Evolutionary conservation across 2,329 filamentous ascomycete genomes (phyloP).

Genomic region (Plectosphaerella sp.): DNA sequence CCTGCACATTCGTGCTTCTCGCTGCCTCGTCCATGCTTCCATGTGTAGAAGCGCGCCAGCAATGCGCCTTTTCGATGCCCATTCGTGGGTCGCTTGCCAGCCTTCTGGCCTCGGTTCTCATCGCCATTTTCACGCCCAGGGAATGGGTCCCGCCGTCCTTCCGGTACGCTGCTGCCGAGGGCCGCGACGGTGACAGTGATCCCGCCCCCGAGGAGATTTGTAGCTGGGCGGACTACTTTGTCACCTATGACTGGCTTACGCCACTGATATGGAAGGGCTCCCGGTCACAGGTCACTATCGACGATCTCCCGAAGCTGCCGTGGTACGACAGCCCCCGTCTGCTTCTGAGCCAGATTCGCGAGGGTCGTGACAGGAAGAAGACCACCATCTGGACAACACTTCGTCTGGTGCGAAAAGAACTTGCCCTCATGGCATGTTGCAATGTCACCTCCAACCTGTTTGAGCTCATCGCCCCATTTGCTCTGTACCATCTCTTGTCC

Average conservation of each 20-base stretch:
- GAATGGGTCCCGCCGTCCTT: conserved; percentile 44
- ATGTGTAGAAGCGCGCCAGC: conserved; percentile 31
- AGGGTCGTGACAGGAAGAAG: conserved; percentile 35
- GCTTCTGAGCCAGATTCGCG: conserved; percentile 37
- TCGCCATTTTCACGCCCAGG: conserved; percentile 41
- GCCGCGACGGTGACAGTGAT: conserved; percentile 22
- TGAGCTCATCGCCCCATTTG: conserved; percentile 49
- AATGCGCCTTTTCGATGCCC: conserved; percentile 17
- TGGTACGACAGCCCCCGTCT: conserved; percentile 52
- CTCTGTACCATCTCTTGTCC: conserved; percentile 47
- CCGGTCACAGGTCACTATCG: conserved; percentile 37
- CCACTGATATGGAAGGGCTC: conserved; percentile 43
- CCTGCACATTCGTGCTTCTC: conserved; percentile 30
- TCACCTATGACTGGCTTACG: conserved; percentile 47
- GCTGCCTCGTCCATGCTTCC: conserved; percentile 33
- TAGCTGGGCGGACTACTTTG: conserved; percentile 48
- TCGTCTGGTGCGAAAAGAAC: conserved; percentile 35
- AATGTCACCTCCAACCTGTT: conserved; percentile 29
- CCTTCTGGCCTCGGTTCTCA: conserved; percentile 28
- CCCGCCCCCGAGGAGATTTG: conserved; percentile 48
- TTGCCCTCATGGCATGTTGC: conserved; percentile 41
- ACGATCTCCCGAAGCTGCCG: conserved; percentile 42
- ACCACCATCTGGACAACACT: conserved; percentile 41
- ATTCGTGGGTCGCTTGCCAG: conserved; percentile 29
- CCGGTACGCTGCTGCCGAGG: conserved; percentile 31